Base-by-base conservation (phyloP, 192 early-diverging fungal genomes). In the Haplosporangium gracile region DNA sequence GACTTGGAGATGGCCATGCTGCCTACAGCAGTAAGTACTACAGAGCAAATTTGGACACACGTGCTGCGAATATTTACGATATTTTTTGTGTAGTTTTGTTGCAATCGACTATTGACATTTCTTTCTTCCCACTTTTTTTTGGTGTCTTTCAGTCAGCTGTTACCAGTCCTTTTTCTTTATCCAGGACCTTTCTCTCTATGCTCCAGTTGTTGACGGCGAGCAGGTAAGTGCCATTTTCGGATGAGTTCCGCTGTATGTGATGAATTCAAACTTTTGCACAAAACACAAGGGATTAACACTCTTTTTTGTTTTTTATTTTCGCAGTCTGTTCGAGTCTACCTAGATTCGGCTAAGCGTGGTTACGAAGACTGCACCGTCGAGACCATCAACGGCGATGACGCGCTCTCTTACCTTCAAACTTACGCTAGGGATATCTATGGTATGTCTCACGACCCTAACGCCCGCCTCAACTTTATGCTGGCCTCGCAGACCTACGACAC, bases 281-380 rank as follows among this genome's bases (percentile, higher is more conserved):
- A 24, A 2, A 18, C 73, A 45, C 0, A 45, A 45, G 15, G 43
- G 9, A 10, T 16, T 51, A 51, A 51, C 18, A 51, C 18, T 47
- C 47, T 60, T 36, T 74, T 22, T 42, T 53, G 2, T 11, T 57
- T n/a, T 13, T 45, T 24, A n/a, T 32, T 57, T 5, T 9, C 0
- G 45, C 4, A 83, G 82, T 10, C 57, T 5, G 32, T 83, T 39
- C 76, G 77, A 0, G 60, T 83, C n/a, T 78, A 43, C 45, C 39
- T 38, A 0, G 82, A 83, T 16, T 0, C 9, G 0, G 34, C 60
- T 2, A 11, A 38, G 0, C 15, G 36, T 0, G 72, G 38, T 9
- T 60, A 55, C 34, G 15, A 74, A 2, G 78, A 81, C 29, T 88
- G 87, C 43, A 75, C 74, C 13, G 87, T 88, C 0, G 22, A 72